These are phyloP conservation scores for Salvia hispanica DNA, from an alignment of 257 asterid genomes.

Conservation along the genomic window DNA sequence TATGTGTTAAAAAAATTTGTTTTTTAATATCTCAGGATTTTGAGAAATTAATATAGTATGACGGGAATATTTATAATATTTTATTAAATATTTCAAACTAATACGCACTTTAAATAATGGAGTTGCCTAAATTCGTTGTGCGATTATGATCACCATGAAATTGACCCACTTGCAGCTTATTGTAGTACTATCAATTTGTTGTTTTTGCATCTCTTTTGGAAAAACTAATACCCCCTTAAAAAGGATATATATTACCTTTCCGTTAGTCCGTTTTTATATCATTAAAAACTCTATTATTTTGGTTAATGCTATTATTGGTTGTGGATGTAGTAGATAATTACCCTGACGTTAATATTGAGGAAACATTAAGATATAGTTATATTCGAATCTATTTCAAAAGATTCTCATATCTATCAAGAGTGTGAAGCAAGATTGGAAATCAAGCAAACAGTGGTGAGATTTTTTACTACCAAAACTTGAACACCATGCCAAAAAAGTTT, in stretches of 20 bases:
- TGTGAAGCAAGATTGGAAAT: constrained; percentile 2
- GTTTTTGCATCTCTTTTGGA: neutral
- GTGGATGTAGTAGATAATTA: no score
- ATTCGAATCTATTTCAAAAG: no score
- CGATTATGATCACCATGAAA: neutral
- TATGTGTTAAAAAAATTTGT: no score
- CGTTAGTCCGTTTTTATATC: neutral
- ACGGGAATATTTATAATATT: neutral
- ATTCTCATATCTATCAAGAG: neutral
- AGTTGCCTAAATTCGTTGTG: neutral
- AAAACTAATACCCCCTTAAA: no score
- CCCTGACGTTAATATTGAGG: no score
- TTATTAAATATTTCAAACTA: neutral
- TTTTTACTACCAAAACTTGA: constrained; percentile 75
- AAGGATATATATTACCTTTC: no score
- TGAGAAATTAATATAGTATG: neutral
- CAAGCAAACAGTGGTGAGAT: neutral
- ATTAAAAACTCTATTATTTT: neutral
- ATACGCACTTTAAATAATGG: neutral
- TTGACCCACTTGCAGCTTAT: neutral
- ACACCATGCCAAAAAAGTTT: constrained; percentile 55
- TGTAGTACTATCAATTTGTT: neutral
- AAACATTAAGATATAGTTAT: no score
- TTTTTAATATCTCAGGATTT: no score
- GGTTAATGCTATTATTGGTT: neutral